Base-by-base conservation (phyloP, 148 eudicot genomes). In the Camellia granthamiana region DNA sequence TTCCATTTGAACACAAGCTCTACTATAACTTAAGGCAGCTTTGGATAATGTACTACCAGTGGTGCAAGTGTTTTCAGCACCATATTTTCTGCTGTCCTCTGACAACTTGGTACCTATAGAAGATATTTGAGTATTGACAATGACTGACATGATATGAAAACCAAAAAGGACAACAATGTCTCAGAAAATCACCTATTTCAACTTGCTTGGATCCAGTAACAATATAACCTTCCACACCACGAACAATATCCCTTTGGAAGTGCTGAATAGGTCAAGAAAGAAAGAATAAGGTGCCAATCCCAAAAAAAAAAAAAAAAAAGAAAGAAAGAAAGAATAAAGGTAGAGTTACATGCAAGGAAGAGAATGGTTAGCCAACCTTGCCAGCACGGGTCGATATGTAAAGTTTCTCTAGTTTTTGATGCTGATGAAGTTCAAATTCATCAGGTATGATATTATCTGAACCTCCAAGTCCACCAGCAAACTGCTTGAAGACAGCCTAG, bases 181-280 rank as follows among this genome's bases (percentile, higher is more conserved):
- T 30, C 44, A 63, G 12, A 61, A 70, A 56, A 14, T 78, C 85
- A 89, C 94, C 94, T n/a, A 91, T 91, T 86, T 91, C 94, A 83
- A 91, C 92, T 89, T 91, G 94, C 83, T 91, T 91, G 30, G 92
- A 89, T 79, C 94, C 94, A 62, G 85, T 89, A 10, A 91, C 94
- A 70, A 91, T 91, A 80, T 89, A 91, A 18, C 94, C 94, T 83
- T 91, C 94, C 55, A 91, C 90, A 16, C 94, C 94, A 73, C 94
- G 94, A 18, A 89, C 92, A 77, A 91, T 82, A 63, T 91, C 94
- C 82, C 94, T 88, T 86, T 91, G 94, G 82, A 88, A 89, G 84
- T 89, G 92, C 94, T 91, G 85, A 63, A 62, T 2, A 77, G 74
- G 38, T 67, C 42, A 15, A 63, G 79, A 59, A 73, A 63, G 59